Evolutionary conservation across 129 eudicot species (phyloP), one percentile per base, ranked within the genome.

Genomic region (Pseudognaphalium luteoalbum): DNA sequence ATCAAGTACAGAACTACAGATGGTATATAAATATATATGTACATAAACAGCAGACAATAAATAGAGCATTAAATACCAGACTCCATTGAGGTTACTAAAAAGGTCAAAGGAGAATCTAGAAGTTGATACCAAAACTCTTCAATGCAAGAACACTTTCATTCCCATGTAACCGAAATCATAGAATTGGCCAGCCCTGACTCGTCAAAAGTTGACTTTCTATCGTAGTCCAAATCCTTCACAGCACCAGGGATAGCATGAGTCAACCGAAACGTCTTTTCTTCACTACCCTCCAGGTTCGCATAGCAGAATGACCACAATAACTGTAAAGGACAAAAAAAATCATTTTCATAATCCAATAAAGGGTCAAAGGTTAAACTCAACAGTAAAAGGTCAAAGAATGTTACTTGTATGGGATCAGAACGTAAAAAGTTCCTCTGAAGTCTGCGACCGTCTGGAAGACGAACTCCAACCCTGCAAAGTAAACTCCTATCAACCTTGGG

Each of bases 371-470:
- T 20, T 12, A 12, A 57, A 11, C 33, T 72, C 76, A 71, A 51
- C 20, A 3, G 19, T 8, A 19, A 63, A 73, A 59, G n/a, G 78
- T 75, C 71, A 75, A 19, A 47, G 33, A 68, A 67, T 22, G 15
- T 42, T 77, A 89, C 96, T 86, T 91, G 96, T 81, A 89, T 81
- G 19, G 96, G 87, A 75, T 91, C 95, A 15, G 88, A 75, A 50
- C 81, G 97, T 33, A 89, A 75, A 65, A 95, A 95, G 83, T 83
- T 95, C 78, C 97, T 87, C 79, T 95, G 97, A 81, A 95, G 70
- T 78, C 99, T 89, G 62, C 91, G 97, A 30, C 99, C 99, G 76
- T 95, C 92, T 33, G 97, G 99, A 35, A 95, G 90, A 42, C 99
- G 97, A 10, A 91, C 79, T 35, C 96, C 96, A 62, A 95, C 94